A percentile compares a stretch with the other conserved stretches of the same genome.
phyloP scores from a whole-genome alignment of 1,284 basidiomycete species.

The Ustilago sp. region DNA sequence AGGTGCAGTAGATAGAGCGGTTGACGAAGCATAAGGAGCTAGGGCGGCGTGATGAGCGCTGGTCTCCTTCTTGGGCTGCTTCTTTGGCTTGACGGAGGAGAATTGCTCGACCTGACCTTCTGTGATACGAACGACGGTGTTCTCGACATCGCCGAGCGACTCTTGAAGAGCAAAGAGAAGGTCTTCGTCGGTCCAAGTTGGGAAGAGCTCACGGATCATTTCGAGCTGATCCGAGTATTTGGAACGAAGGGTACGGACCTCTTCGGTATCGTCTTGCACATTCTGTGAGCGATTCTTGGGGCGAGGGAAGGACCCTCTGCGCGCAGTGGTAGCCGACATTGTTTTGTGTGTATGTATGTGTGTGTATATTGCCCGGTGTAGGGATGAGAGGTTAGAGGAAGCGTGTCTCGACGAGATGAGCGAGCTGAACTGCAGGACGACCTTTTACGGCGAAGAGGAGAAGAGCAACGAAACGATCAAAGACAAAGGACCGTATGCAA shows the following conservation, averaged over 20 bases:
- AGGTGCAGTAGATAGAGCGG: conserved; percentile 27
- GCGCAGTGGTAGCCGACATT: conserved; percentile 55
- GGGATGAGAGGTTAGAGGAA: conserved; percentile 3
- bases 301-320: conserved; percentile 56
- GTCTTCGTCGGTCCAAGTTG: conserved; percentile 83
- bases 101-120: conserved; percentile 86
- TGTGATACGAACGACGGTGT: conserved; percentile 80
- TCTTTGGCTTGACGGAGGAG: conserved; percentile 87
- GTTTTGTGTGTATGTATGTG: conserved; percentile 35
- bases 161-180: conserved; percentile 81
- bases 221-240: conserved; percentile 71
- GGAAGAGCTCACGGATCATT: conserved; percentile 82
- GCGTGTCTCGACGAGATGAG: conserved; percentile 21
- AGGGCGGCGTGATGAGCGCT: conserved; percentile 25
- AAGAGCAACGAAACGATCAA: conserved; percentile 10
- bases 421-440: conserved; percentile 34
- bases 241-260: conserved; percentile 61
- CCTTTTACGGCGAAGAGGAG: conserved; percentile 14
- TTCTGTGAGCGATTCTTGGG: conserved; percentile 51
- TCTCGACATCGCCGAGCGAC: conserved; percentile 78
- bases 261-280: conserved; percentile 66
- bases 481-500: conserved; percentile 32
- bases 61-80: conserved; percentile 71
- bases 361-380: neutral
- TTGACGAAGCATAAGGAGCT: conserved; percentile 19